phyloP scores from a whole-genome alignment of 768 basidiomycete genomes.

The Gautieria morchelliformis region DNA sequence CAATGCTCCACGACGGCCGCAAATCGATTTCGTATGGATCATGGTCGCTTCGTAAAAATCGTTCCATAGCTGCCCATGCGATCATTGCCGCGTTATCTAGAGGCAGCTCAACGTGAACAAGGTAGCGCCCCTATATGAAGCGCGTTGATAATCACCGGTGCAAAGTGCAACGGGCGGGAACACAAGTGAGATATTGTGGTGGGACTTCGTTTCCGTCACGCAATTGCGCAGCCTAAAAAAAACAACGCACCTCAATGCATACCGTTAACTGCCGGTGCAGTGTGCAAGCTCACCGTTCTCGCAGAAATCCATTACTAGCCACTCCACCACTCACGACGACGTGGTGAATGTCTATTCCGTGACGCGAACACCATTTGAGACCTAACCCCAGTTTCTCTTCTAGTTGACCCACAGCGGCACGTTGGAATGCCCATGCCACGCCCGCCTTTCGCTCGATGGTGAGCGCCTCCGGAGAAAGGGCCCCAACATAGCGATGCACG shows the following conservation, averaged over 20 bases:
- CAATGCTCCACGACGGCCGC: conserved; percentile 71
- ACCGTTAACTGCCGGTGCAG: not conserved
- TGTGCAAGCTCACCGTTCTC: conserved; percentile 43
- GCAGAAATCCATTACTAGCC: conserved; percentile 71
- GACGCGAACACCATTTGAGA: conserved; percentile 31
- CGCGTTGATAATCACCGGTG: conserved; percentile 44
- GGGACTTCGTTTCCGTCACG: conserved; percentile 15
- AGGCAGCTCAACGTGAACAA: not conserved
- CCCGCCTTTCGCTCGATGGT: conserved; percentile 19
- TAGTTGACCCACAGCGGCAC: conserved; percentile 60
- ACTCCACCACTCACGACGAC: conserved; percentile 90
- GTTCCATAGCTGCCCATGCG: conserved; percentile 81
- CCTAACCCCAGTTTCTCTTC: conserved; percentile 62
- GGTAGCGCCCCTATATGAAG: not conserved
- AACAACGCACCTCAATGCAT: not conserved
- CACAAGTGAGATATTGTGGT: conserved; percentile 33
- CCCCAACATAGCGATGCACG: conserved; percentile 47
- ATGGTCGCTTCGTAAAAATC: conserved; percentile 54
- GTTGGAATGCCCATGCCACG: conserved; percentile 66
- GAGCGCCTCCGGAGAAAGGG: conserved; percentile 22
- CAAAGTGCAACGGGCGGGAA: conserved; percentile 78
- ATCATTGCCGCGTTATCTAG: conserved; percentile 97
- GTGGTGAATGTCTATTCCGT: conserved; percentile 38
- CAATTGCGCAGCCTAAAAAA: conserved; percentile 23
- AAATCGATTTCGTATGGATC: conserved; percentile 55